phyloP scores from a whole-genome alignment of 768 basidiomycete species.

The Paxillus involutus region DNA sequence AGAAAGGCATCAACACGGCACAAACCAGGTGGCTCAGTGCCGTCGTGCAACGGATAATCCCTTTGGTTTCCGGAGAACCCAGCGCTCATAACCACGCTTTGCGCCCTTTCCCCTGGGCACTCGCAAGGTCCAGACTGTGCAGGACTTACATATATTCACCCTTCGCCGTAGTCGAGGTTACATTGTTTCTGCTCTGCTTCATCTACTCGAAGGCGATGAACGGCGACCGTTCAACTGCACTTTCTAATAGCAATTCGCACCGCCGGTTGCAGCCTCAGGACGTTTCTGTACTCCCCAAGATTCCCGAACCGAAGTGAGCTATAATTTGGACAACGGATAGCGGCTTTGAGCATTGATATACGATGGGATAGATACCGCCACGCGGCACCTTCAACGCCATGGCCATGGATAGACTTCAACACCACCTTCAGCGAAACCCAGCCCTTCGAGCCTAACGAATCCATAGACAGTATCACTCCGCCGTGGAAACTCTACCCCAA shows the following conservation, averaged over 20 bases:
- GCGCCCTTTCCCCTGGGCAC: neutral
- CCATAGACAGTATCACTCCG: neutral
- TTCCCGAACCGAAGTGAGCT: neutral
- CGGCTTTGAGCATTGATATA: too few relatives aligned
- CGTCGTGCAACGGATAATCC: neutral
- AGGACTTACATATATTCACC: neutral
- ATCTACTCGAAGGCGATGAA: neutral
- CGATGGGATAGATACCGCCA: slow-evolving; percentile 17
- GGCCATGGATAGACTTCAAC: slow-evolving; percentile 32
- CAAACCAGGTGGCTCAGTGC: neutral
- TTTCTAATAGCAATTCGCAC: neutral
- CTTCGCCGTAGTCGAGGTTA: too few relatives aligned
- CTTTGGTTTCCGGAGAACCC: neutral
- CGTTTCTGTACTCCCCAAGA: neutral
- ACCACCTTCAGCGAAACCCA: neutral
- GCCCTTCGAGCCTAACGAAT: neutral
- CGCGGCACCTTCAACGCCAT: slow-evolving; percentile 29
- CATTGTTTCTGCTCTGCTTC: neutral
- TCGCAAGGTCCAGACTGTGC: neutral
- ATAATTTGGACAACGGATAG: too few relatives aligned
- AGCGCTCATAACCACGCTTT: neutral
- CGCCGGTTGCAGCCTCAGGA: neutral
- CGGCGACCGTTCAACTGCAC: neutral
- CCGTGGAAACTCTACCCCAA: slow-evolving; percentile 41
- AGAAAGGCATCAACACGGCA: neutral